Evolutionary conservation across 202 grass and related monocot species (phyloP), one percentile per base, ranked within the genome.

Genomic region (Elaeis oleifera): DNA sequence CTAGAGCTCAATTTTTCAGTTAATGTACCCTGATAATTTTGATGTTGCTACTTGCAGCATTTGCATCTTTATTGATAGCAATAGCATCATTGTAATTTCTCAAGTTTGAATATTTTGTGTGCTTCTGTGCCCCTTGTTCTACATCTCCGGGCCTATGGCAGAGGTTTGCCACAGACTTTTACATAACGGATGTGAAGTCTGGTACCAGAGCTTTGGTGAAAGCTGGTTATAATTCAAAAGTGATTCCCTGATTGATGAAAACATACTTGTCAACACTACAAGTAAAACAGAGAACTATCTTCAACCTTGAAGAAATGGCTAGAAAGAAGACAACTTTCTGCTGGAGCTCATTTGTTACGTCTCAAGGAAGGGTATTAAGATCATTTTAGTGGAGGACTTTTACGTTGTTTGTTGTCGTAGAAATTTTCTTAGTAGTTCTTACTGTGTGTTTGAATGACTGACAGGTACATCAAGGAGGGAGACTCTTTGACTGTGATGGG

Each of bases 111-210:
- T 44, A 44, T 2, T 44, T 44, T 44, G 36, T 44, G 9, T 3
- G 2, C 11, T 13, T 27, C 4, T 27, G 26, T 27, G 11, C 36
- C 1, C 9, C 0, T 44, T 14, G 36, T 44, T 44, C 11, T 44
- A 14, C 11, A 68, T 23, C 74, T 86, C 73, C 58, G 66, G 60
- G 78, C 39, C 66, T 65, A 81, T 51, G 72, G 68, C 84, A 99
- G 94, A 92, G 88, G 72, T 81, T 89, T 74, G 82, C 80, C 64
- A 82, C 84, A 81, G 88, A 99, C 80, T 99, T 92, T 77, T 99
- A 86, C 88, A 78, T 92, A 81, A 89, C 85, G 51, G 94, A 99
- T 79, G 57, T 77, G 64, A 92, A 86, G 84, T 82, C 94, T 81
- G 85, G 80, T 69, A 74, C 61, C 54, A 77, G 62, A 80, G 85